phyloP scores from a whole-genome alignment of 1,284 basidiomycete genomes.

The Irpex sp. region DNA sequence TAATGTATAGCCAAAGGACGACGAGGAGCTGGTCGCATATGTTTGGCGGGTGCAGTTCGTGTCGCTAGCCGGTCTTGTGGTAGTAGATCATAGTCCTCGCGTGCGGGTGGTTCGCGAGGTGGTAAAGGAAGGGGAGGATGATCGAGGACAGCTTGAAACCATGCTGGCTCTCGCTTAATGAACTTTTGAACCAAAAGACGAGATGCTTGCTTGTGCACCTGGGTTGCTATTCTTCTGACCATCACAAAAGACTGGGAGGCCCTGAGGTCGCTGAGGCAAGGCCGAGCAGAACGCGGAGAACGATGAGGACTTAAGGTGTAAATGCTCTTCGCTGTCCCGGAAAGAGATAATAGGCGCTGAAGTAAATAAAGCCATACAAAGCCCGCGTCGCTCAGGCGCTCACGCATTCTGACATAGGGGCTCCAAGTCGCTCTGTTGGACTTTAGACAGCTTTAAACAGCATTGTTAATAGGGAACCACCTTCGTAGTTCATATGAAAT shows the following conservation, averaged over 20 bases:
- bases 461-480: too few species aligned
- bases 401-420: neutral
- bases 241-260: constrained; percentile 47
- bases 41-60: constrained; percentile 18
- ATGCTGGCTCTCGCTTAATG: constrained; percentile 80
- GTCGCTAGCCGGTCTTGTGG: constrained; percentile 31
- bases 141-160: constrained; percentile 89
- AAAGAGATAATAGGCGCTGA: neutral
- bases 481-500: too few species aligned
- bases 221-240: constrained; percentile 87
- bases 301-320: neutral
- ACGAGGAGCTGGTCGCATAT: constrained; percentile 44
- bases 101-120: constrained; percentile 71
- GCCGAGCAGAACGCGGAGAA: neutral
- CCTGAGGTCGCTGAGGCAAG: neutral
- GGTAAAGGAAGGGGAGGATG: constrained; percentile 91
- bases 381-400: neutral
- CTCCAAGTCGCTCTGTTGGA: neutral
- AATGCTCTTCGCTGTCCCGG: constrained; percentile 3
- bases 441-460: too few species aligned
- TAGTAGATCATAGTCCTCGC: constrained; percentile 59
- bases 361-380: constrained; percentile 2
- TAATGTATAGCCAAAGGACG: constrained; percentile 80
- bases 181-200: constrained; percentile 83
- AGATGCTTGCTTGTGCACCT: constrained; percentile 91